These are phyloP conservation scores for Nothopassalora personata DNA, from an alignment of 2,329 filamentous ascomycete genomes.

Conservation along the genomic window DNA sequence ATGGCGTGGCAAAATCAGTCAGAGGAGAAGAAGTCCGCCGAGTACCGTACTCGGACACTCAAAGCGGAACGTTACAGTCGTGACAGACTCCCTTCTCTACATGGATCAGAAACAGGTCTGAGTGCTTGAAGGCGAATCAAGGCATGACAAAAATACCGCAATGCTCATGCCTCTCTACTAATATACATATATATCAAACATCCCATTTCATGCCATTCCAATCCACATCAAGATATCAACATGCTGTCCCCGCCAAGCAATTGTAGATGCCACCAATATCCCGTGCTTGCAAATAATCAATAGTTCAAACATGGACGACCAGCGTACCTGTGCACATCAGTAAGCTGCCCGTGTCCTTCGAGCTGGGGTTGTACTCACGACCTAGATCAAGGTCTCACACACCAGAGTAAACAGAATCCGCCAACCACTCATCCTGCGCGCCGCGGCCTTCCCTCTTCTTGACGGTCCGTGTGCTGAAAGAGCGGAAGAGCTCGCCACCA, in stretches of 20 bases:
- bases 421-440: slow-evolving; percentile 22
- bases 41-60: no score
- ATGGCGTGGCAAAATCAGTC: no score
- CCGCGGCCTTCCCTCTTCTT: slow-evolving; percentile 7
- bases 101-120: no score
- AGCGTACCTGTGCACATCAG: slow-evolving; percentile 3
- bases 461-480: slow-evolving; percentile 22
- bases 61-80: not conserved
- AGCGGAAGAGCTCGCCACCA: slow-evolving; percentile 32
- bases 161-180: not conserved
- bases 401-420: slow-evolving; percentile 28
- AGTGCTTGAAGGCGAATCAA: not conserved
- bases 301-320: slow-evolving; percentile 7
- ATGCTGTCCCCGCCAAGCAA: not conserved
- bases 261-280: not conserved
- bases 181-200: not conserved
- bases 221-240: not conserved
- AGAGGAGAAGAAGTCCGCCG: no score
- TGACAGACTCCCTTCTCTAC: not conserved
- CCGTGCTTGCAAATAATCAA: not conserved
- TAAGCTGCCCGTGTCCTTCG: slow-evolving; percentile 1
- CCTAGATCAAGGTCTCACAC: slow-evolving; percentile 17
- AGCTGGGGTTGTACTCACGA: not conserved
- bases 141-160: not conserved
- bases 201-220: not conserved